Conservation (phyloP, 1,139 yeast genomes). For the Magnusiomyces tetraspermus region DNA sequence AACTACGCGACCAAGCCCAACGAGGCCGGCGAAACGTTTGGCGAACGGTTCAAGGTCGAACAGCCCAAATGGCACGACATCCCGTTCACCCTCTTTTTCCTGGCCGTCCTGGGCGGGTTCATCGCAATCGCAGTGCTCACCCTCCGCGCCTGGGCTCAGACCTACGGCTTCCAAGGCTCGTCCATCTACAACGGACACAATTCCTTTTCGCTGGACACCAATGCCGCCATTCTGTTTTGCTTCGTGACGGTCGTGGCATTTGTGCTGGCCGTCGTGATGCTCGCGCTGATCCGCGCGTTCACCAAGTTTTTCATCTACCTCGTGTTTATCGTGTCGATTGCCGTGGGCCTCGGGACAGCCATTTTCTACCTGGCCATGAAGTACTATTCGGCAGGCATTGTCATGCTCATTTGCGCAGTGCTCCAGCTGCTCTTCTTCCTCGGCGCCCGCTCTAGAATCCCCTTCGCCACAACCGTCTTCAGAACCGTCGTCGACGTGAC, state of each 20-base stretch:
- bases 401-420: conserved; percentile 45
- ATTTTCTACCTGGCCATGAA: conserved; percentile 50
- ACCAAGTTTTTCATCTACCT: conserved; percentile 61
- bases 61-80: conserved; percentile 61
- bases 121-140: conserved; percentile 62
- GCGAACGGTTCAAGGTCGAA: conserved; percentile 54
- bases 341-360: conserved; percentile 66
- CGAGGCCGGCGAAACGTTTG: conserved; percentile 42
- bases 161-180: conserved; percentile 50
- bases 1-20: conserved; percentile 23
- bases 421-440: conserved; percentile 40
- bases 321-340: conserved; percentile 58
- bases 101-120: conserved; percentile 57
- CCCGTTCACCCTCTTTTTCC: conserved; percentile 46
- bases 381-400: conserved; percentile 73
- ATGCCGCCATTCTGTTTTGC: conserved; percentile 60
- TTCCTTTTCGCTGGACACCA: conserved; percentile 58
- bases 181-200: conserved; percentile 51
- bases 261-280: conserved; percentile 47
- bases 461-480: conserved; percentile 64
- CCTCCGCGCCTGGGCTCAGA: conserved; percentile 50
- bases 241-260: conserved; percentile 57
- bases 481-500: conserved; percentile 68
- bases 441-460: conserved; percentile 59
- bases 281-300: conserved; percentile 51